phyloP scores from a whole-genome alignment of 2,329 filamentous ascomycete genomes.

The Calonectria honghensis region DNA sequence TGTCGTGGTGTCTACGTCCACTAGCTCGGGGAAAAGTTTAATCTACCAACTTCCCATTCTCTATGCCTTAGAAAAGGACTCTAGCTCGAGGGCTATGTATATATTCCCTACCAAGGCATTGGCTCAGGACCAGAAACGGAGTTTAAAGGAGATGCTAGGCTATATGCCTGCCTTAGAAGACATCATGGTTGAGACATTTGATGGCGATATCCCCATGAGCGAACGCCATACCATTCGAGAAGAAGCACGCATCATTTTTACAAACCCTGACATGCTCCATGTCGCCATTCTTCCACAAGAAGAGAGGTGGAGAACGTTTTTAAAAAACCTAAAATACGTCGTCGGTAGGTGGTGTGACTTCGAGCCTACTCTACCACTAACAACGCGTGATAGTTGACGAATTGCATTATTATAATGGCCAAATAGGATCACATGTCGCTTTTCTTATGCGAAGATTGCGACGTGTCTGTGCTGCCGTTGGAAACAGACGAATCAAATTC shows the following conservation, averaged over 20 bases:
- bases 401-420: constrained; percentile 95
- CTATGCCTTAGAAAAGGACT: constrained; percentile 87
- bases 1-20: constrained; percentile 95
- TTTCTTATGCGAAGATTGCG: constrained; percentile 94
- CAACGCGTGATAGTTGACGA: constrained; percentile 77
- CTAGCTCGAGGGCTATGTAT: constrained; percentile 90
- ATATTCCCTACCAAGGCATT: constrained; percentile 98
- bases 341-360: constrained; percentile 71
- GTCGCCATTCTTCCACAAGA: constrained; percentile 95
- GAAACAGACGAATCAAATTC: constrained; percentile 90
- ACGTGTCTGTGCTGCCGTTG: constrained; percentile 91
- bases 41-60: constrained; percentile 97
- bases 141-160: constrained; percentile 87
- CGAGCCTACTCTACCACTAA: constrained; percentile 35
- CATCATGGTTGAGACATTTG: constrained; percentile 91
- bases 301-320: constrained; percentile 88
- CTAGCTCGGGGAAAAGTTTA: constrained; percentile 97
- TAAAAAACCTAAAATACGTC: constrained; percentile 93
- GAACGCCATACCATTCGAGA: constrained; percentile 88
- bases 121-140: constrained; percentile 94
- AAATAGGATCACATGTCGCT: constrained; percentile 95
- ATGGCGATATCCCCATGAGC: constrained; percentile 92
- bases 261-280: constrained; percentile 98
- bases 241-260: constrained; percentile 94
- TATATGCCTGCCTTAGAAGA: constrained; percentile 88